Evolutionary conservation across 148 eudicot genomes (phyloP), one percentile per base, ranked within the genome.

Genomic region (Polygonum aviculare): DNA sequence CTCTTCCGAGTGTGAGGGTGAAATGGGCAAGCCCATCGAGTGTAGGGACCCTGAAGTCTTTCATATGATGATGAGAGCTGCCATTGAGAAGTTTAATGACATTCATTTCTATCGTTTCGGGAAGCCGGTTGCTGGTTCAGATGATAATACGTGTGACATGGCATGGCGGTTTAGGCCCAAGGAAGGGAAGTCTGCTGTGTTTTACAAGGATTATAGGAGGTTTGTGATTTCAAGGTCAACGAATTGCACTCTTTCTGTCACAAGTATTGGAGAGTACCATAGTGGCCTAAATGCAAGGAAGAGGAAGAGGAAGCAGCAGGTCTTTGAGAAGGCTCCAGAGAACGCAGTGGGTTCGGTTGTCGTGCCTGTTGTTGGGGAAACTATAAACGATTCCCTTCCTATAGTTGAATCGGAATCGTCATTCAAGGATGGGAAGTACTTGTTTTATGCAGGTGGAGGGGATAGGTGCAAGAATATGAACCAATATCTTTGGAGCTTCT

Each of bases 101-200:
- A 86, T 89, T 67, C 98, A 91, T 77, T 92, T 95, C 76, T 90
- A 93, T 52, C 78, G 90, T 75, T 95, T 95, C 76, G 99, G 99
- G 33, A 95, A 95, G 78, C 88, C 97, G 0, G 87, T 93, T 41
- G 79, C 75, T 21, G 99, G 99, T 22, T 73, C 76, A 0, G 82
- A 93, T 72, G 94, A 87, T 77, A 80, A 52, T 44, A 90, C 87
- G 8, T 95, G 99, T 80, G 98, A 93, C 79, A 95, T 95, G 99
- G 99, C 98, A 4, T 95, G 97, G 97, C 83, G 97, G 77, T 95
- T 86, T 86, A 89, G 97, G 78, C 97, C 97, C 2, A 95, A 92
- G 79, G 96, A 95, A 74, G 94, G 94, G 59, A 95, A 91, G 81
- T 79, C 89, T 10, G 91, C 94, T 0, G 85, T 87, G 2, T 83